Evolutionary conservation across 345 rosid species (phyloP).

Genomic region (Linum lewisii): DNA sequence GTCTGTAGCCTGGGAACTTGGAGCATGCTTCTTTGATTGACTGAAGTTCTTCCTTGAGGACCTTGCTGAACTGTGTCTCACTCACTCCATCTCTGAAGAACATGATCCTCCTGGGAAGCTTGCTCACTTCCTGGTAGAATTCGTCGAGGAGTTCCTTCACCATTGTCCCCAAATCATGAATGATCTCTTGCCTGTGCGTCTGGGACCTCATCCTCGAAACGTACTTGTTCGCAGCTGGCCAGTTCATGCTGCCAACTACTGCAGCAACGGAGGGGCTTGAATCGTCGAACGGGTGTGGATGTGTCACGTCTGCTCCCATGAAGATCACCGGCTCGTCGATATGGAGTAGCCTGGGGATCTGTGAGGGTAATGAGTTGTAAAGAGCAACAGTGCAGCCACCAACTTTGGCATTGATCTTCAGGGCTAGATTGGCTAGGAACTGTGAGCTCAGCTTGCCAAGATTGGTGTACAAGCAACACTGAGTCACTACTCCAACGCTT

Average conservation of each 20-base stretch:
- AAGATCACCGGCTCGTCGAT: constrained; percentile 79
- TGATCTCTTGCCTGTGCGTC: constrained; percentile 88
- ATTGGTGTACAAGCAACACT: constrained; percentile 85
- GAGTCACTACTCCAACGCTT: constrained; percentile 70
- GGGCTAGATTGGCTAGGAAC: constrained; percentile 81
- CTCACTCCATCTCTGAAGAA: constrained; percentile 95
- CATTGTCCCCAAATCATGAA: constrained; percentile 77
- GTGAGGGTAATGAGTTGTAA: constrained; percentile 67
- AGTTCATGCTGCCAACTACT: constrained; percentile 98
- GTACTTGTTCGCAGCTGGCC: constrained; percentile 95
- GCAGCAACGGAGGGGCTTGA: constrained; percentile 93
- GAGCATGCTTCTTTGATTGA: constrained; percentile 62
- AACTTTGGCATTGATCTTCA: constrained; percentile 91
- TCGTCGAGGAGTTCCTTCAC: constrained; percentile 75
- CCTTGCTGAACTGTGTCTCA: constrained; percentile 80
- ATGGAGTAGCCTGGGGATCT: constrained; percentile 64
- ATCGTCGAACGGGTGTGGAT: constrained; percentile 95
- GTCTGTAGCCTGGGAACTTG: constrained; percentile 45
- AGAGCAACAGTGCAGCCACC: constrained; percentile 88
- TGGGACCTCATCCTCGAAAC: constrained; percentile 91
- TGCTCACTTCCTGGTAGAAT: constrained; percentile 46
- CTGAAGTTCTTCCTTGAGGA: constrained; percentile 65
- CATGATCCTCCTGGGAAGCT: constrained; percentile 73
- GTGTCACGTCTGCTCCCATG: constrained; percentile 98
- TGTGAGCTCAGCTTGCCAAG: constrained; percentile 74